Evolutionary conservation across 108 stramenopile genomes (phyloP).

Genomic region (Phaeodactylum tricornutum): DNA sequence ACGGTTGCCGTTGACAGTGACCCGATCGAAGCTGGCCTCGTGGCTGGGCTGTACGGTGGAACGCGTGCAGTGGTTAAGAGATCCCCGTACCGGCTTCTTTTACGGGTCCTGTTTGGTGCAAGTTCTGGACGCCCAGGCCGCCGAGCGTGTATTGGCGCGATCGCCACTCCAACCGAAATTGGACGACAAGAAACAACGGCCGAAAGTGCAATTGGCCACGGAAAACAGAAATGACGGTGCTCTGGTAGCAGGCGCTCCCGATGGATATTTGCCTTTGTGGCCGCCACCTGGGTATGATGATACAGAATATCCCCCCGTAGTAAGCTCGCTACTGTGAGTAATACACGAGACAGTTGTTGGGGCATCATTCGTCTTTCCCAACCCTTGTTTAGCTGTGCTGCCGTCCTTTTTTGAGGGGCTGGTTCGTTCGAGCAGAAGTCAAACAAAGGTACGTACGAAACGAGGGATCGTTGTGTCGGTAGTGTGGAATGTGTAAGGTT

Average conservation of each 20-base stretch:
- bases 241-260: neutral
- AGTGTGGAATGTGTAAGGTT: neutral
- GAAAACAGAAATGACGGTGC: neutral
- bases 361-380: too few species aligned
- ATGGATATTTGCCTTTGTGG: neutral
- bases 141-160: neutral
- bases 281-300: neutral
- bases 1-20: conserved; percentile 11
- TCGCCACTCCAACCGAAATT: neutral
- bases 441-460: neutral
- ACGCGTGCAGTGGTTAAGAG: conserved; percentile 48
- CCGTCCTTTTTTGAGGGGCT: neutral
- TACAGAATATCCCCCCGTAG: conserved; percentile 1
- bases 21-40: conserved; percentile 29
- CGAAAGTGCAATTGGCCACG: neutral
- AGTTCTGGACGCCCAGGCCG: neutral
- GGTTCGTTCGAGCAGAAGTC: neutral
- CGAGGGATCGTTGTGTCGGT: neutral
- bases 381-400: neutral
- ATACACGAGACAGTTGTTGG: neutral
- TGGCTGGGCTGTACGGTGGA: conserved; percentile 8
- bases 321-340: neutral
- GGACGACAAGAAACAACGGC: conserved; percentile 5
- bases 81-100: conserved; percentile 32
- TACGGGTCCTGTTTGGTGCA: conserved; percentile 60